Conservation (phyloP, 345 rosid species). For the Ceriops zippeliana region DNA sequence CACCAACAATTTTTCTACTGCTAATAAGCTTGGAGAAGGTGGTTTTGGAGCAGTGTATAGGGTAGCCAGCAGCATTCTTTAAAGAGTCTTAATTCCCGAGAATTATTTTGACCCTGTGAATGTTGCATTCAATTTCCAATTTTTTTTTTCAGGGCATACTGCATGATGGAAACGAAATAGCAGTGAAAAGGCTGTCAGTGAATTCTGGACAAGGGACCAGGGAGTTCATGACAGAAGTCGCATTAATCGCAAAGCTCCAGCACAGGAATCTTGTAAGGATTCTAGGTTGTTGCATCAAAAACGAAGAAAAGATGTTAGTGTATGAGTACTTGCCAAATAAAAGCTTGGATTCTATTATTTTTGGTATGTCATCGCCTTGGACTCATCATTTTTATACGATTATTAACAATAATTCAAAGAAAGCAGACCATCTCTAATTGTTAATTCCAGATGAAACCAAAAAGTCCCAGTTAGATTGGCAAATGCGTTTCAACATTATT, state of each 20-base stretch:
- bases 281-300: constrained; percentile 15
- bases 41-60: constrained; percentile 78
- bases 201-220: constrained; percentile 48
- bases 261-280: constrained; percentile 29
- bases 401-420: neutral
- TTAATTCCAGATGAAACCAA: constrained; percentile 13
- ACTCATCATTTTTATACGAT: neutral
- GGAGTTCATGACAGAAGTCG: constrained; percentile 46
- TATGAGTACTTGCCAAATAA: no score
- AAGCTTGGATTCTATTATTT: constrained; percentile 25
- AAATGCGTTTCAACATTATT: constrained; percentile 19
- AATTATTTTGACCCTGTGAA: neutral
- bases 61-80: constrained; percentile 26
- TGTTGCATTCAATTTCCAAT: neutral
- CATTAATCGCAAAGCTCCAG: constrained; percentile 23
- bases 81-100: neutral
- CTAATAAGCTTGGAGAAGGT: constrained; percentile 65
- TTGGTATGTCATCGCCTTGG: constrained; percentile 4
- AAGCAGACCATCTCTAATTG: neutral
- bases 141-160: constrained; percentile 33
- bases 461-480: constrained; percentile 15
- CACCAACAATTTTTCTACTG: constrained; percentile 45
- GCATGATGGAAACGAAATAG: constrained; percentile 41
- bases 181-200: constrained; percentile 47
- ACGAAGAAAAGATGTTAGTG: constrained; percentile 11